Evolutionary conservation across 345 rosid species (phyloP).

Genomic region (Syzygium oleosum): DNA sequence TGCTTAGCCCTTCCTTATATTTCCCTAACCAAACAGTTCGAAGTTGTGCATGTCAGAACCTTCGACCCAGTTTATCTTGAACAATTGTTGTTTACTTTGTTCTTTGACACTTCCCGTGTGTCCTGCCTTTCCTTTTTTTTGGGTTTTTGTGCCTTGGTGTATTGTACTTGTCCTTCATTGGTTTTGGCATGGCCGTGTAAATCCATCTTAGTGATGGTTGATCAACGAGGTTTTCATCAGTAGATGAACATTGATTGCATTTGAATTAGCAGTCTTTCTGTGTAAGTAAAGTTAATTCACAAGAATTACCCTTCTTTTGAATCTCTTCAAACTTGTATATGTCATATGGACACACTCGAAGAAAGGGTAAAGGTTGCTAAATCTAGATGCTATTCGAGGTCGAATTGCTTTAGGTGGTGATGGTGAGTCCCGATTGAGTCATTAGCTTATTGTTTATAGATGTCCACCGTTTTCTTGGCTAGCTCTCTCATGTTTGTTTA

Average conservation of each 20-base stretch:
- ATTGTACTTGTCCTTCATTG: not conserved
- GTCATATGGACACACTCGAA: not conserved
- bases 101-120: not conserved
- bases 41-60: not conserved
- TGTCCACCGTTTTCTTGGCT: not conserved
- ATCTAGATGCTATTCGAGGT: not conserved
- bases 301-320: not conserved
- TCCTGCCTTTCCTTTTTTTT: not conserved
- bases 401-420: not conserved
- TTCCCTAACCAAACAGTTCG: not conserved
- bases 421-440: not conserved
- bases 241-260: not conserved
- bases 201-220: not conserved
- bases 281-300: not conserved
- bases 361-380: not conserved
- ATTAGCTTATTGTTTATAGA: not conserved
- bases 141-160: not conserved
- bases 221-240: not conserved
- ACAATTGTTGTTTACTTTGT: not conserved
- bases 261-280: not conserved
- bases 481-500: not conserved
- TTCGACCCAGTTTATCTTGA: slow-evolving; percentile 12
- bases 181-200: not conserved
- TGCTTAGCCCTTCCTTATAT: not conserved
- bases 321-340: not conserved